These are phyloP conservation scores for Hondaea fermentalgiana DNA, from an alignment of 108 stramenopile species.

Conservation along the genomic window DNA sequence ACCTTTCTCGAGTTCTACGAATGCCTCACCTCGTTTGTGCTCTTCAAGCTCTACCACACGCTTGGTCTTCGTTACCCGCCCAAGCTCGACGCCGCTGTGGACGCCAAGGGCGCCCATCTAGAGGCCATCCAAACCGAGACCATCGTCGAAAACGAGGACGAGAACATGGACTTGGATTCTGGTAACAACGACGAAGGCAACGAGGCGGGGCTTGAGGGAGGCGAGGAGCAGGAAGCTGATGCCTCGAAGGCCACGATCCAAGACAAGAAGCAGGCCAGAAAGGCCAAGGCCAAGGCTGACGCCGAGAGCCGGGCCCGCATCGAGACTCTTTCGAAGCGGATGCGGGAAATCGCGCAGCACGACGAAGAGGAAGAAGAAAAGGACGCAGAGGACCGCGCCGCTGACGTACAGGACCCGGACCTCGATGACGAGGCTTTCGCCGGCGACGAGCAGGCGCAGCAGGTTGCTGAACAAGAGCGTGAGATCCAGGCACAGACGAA, in stretches of 20 bases:
- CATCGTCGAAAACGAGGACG: slow-evolving; percentile 13
- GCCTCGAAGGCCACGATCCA: too few species aligned
- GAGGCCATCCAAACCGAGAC: background rate
- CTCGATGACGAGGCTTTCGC: slow-evolving; percentile 48
- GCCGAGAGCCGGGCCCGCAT: background rate
- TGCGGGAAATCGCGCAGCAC: background rate
- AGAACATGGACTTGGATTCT: slow-evolving; percentile 51
- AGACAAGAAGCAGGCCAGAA: background rate
- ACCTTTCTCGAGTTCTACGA: slow-evolving; percentile 99
- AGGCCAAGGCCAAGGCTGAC: background rate
- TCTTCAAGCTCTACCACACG: slow-evolving; percentile 86
- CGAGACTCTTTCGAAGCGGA: background rate
- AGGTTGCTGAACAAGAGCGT: background rate
- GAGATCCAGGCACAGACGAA: background rate
- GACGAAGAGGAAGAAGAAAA: background rate
- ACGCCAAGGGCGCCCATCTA: background rate
- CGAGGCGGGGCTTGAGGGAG: too few species aligned
- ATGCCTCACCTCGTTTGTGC: slow-evolving; percentile 76
- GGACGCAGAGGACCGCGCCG: background rate
- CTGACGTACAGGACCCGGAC: background rate
- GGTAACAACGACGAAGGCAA: background rate
- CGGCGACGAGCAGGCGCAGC: slow-evolving; percentile 25
- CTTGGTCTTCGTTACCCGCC: slow-evolving; percentile 79
- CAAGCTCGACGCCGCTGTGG: background rate
- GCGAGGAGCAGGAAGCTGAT: too few species aligned